Conservation (phyloP, 2,329 filamentous ascomycete species). For the Elsinoe perseae region DNA sequence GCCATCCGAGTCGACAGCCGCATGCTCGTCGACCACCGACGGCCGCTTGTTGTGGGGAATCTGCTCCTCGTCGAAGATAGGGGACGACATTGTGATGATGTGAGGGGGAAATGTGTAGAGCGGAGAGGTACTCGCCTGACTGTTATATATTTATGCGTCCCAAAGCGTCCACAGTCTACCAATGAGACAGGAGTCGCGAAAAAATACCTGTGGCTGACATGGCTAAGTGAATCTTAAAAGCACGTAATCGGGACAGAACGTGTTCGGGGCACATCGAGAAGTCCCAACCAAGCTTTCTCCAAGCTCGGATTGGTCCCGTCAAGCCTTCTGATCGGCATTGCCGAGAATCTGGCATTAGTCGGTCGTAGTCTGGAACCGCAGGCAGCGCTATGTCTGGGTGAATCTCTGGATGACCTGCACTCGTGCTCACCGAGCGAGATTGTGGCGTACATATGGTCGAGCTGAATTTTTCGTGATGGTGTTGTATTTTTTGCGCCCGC, state of each 20-base stretch:
- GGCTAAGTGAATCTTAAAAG: constrained; percentile 8
- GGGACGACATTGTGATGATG: constrained; percentile 14
- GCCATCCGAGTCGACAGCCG: constrained; percentile 17
- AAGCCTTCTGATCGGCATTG: background rate
- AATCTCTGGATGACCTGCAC: background rate
- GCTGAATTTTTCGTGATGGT: background rate
- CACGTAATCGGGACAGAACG: constrained; percentile 1
- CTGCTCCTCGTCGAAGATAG: constrained; percentile 12
- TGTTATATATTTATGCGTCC: background rate
- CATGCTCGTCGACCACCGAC: constrained; percentile 10
- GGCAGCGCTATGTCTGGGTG: background rate
- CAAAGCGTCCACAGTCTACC: background rate
- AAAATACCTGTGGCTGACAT: constrained; percentile 1
- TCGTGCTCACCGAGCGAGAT: background rate
- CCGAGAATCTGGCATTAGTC: background rate
- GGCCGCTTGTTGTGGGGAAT: constrained; percentile 13
- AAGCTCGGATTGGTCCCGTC: background rate
- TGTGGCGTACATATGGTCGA: background rate
- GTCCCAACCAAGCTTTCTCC: constrained; percentile 5
- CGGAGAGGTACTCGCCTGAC: background rate
- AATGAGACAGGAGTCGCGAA: background rate
- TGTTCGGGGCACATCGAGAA: background rate
- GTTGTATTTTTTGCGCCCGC: background rate
- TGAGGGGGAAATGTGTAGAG: background rate
- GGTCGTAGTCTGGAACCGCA: constrained; percentile 1